Conservation (phyloP, 768 basidiomycete genomes). For the Ramaria rubella region DNA sequence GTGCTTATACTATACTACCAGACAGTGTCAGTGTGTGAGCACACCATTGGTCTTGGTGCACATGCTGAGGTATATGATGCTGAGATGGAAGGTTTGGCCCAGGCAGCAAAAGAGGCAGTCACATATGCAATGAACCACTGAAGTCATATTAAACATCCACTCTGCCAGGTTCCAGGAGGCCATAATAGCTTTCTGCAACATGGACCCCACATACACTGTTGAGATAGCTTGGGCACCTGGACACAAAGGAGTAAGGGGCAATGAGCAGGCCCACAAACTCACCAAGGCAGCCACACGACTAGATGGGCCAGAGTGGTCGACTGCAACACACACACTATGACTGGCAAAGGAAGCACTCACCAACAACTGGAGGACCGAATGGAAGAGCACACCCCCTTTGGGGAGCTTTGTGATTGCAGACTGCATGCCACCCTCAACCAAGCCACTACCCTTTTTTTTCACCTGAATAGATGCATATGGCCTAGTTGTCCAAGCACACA, state of each 20-base stretch:
- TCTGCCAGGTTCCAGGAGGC: neutral
- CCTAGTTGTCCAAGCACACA: slow-evolving; percentile 21
- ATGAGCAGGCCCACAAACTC: neutral
- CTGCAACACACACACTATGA: neutral
- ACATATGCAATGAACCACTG: neutral
- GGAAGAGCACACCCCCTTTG: neutral
- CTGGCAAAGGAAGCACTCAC: neutral
- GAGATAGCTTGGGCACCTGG: neutral
- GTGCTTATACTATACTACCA: neutral
- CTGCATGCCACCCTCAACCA: neutral
- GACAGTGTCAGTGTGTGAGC: neutral
- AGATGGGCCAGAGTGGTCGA: neutral
- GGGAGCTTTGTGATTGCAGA: neutral
- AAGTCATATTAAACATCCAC: neutral
- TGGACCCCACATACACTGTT: neutral
- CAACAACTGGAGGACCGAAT: neutral
- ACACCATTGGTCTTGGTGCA: neutral
- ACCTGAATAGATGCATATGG: slow-evolving; percentile 21
- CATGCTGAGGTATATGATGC: neutral
- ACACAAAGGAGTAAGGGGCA: neutral
- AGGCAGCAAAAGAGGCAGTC: neutral
- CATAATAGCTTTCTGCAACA: neutral
- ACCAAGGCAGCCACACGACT: neutral
- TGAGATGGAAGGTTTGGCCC: no score
- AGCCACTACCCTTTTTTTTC: neutral